phyloP scores from a whole-genome alignment of 495 filamentous ascomycete genomes.

The Penicillium tannophilum region DNA sequence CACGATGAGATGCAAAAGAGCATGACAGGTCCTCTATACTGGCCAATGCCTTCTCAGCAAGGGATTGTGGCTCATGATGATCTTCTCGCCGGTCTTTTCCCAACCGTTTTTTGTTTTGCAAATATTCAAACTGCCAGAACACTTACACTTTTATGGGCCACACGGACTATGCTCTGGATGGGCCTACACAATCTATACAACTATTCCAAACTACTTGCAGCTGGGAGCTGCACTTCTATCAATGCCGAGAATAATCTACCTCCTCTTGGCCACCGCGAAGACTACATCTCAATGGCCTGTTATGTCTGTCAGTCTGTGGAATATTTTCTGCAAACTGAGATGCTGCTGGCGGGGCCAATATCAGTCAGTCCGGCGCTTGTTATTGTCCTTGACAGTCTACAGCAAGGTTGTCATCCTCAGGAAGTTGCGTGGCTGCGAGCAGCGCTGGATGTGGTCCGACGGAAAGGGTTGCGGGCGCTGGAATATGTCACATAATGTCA shows the following conservation, averaged over 20 bases:
- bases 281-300: constrained; percentile 26
- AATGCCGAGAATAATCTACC: constrained; percentile 10
- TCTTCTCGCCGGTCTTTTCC: background rate
- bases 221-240: background rate
- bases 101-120: constrained; percentile 17
- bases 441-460: constrained; percentile 1
- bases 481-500: constrained; percentile 1
- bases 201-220: background rate
- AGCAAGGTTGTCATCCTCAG: constrained; percentile 6
- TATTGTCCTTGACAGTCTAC: constrained; percentile 17
- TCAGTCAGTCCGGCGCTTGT: constrained; percentile 18
- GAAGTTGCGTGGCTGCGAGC: constrained; percentile 12
- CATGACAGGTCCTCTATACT: background rate
- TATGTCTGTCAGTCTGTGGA: constrained; percentile 38
- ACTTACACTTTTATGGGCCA: constrained; percentile 39
- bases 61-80: background rate
- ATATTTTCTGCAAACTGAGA: constrained; percentile 26
- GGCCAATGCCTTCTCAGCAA: background rate
- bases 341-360: constrained; percentile 18
- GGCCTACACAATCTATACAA: constrained; percentile 25
- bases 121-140: constrained; percentile 27
- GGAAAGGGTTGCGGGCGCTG: constrained; percentile 10
- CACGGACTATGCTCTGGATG: constrained; percentile 27
- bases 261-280: constrained; percentile 23
- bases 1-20: background rate